phyloP scores from a whole-genome alignment of 2,329 filamentous ascomycete genomes.

The Talaromyces sp. region DNA sequence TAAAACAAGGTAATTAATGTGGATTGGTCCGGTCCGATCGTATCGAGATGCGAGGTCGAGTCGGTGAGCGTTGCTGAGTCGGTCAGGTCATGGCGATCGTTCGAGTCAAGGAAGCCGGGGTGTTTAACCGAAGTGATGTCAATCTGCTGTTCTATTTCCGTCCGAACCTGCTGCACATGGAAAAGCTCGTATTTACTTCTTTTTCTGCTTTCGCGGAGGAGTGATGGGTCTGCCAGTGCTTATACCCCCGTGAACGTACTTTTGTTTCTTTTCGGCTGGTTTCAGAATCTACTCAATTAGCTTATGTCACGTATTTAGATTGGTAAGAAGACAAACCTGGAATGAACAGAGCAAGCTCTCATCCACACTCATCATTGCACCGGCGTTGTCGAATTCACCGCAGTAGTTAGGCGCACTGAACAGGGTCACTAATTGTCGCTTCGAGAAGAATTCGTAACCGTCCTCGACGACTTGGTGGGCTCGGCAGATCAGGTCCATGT shows the following conservation, averaged over 20 bases:
- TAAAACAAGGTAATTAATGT: slow-evolving; percentile 9
- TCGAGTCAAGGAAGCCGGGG: not conserved
- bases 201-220: slow-evolving; percentile 68
- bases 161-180: slow-evolving; percentile 84
- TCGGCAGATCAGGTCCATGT: slow-evolving; percentile 99
- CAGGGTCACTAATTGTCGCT: slow-evolving; percentile 92
- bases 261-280: slow-evolving; percentile 99
- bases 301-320: not conserved
- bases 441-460: slow-evolving; percentile 99
- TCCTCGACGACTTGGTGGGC: slow-evolving; percentile 99
- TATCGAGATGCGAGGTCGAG: slow-evolving; percentile 20
- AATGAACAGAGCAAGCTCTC: slow-evolving; percentile 98
- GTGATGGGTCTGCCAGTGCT: slow-evolving; percentile 67
- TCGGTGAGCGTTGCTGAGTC: slow-evolving; percentile 15
- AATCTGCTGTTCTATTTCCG: slow-evolving; percentile 65
- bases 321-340: slow-evolving; percentile 62
- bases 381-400: slow-evolving; percentile 98
- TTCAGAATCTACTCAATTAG: slow-evolving; percentile 75
- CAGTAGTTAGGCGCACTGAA: slow-evolving; percentile 99
- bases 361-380: slow-evolving; percentile 99
- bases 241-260: slow-evolving; percentile 83
- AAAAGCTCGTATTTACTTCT: slow-evolving; percentile 71
- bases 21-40: slow-evolving; percentile 10
- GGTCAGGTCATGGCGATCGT: not conserved
- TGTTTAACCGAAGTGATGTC: slow-evolving; percentile 9